phyloP scores from a whole-genome alignment of 2,329 filamentous ascomycete species.

The Fusarium sp. region DNA sequence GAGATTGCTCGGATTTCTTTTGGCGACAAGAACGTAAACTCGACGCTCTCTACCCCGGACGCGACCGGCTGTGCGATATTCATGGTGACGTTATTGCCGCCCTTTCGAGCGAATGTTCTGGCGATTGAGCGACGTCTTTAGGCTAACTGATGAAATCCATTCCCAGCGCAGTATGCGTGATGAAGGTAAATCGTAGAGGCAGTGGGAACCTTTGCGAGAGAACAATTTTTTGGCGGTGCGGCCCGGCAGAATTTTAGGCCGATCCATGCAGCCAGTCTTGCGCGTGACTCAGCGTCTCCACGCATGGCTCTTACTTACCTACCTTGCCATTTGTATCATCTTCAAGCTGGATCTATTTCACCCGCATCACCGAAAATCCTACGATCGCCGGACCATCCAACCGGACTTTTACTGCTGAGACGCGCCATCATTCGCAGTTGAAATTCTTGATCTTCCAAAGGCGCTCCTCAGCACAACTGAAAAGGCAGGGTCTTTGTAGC shows the following conservation, averaged over 20 bases:
- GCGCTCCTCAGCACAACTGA: background rate
- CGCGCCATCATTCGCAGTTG: background rate
- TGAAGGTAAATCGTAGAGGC: constrained; percentile 29
- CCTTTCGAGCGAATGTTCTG: constrained; percentile 33
- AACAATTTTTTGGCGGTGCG: constrained; percentile 61
- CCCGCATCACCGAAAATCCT: background rate
- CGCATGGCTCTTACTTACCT: background rate
- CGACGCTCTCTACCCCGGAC: constrained; percentile 85
- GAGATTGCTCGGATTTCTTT: constrained; percentile 90
- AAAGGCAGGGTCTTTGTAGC: background rate
- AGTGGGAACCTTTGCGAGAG: constrained; percentile 41
- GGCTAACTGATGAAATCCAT: constrained; percentile 42
- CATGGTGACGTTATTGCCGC: constrained; percentile 58
- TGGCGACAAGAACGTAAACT: constrained; percentile 86
- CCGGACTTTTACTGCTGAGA: background rate
- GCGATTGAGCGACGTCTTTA: constrained; percentile 40
- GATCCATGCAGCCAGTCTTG: background rate
- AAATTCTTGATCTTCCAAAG: background rate
- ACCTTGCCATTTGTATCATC: constrained; percentile 27
- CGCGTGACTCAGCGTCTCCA: constrained; percentile 31
- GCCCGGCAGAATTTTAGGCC: constrained; percentile 55
- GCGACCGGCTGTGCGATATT: constrained; percentile 84
- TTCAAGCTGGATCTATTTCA: constrained; percentile 6
- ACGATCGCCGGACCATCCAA: background rate
- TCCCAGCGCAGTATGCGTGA: constrained; percentile 31